A percentile compares a stretch with the other conserved stretches of the same genome.
Conservation (phyloP, 2,329 filamentous ascomycete species). For the Verticillium dahliae region DNA sequence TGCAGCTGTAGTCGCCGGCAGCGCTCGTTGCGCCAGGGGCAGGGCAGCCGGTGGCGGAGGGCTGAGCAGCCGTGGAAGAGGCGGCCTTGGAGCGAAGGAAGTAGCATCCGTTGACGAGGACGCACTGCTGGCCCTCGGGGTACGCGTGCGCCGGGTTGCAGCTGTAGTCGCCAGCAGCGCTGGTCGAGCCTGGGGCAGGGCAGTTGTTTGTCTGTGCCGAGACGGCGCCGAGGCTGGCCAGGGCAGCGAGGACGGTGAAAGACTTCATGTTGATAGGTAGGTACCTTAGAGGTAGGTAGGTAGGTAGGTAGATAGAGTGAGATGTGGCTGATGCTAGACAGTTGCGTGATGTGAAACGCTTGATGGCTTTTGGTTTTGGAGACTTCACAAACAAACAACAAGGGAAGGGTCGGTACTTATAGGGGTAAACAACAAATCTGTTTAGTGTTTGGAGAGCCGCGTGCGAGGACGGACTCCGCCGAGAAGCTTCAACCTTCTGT, state of each 20-base stretch:
- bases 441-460: background rate
- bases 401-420: background rate
- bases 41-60: too few relatives aligned
- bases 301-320: background rate
- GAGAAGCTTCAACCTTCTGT: background rate
- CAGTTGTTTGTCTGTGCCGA: background rate
- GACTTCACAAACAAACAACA: background rate
- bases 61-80: too few relatives aligned
- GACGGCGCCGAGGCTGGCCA: background rate
- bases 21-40: background rate
- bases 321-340: background rate
- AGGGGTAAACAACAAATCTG: background rate
- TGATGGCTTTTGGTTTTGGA: background rate
- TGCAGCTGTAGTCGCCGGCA: constrained; percentile 10
- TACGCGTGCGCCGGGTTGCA: constrained; percentile 12
- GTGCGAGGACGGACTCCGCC: background rate
- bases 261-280: background rate
- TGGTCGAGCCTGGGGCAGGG: background rate
- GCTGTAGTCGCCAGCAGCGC: constrained; percentile 6
- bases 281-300: too few relatives aligned
- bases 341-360: background rate
- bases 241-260: background rate
- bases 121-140: constrained; percentile 12
- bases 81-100: too few relatives aligned
- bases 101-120: constrained; percentile 8